Conservation (phyloP, 805 yeast genomes). For the Naumovozyma castellii region DNA sequence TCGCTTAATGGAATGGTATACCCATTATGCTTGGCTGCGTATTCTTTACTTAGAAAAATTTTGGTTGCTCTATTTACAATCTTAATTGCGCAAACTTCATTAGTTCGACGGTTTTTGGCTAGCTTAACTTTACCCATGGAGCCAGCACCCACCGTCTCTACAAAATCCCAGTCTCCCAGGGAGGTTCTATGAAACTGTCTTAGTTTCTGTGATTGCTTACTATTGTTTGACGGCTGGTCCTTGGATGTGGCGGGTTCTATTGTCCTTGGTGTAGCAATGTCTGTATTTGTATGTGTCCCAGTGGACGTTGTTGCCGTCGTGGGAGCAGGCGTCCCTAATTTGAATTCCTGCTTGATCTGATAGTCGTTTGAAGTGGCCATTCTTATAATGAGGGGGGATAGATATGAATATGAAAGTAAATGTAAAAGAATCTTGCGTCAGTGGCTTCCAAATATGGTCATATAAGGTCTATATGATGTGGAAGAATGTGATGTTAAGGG, state of each 20-base stretch:
- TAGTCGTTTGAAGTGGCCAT: neutral
- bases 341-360: neutral
- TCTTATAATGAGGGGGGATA: neutral
- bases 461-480: no score
- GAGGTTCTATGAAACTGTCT: conserved; percentile 66
- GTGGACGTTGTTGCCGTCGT: neutral
- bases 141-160: conserved; percentile 95
- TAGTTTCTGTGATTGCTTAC: neutral
- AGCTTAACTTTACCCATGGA: conserved; percentile 98
- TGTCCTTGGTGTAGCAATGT: neutral
- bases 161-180: conserved; percentile 95
- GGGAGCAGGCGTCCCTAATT: neutral
- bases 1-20: neutral
- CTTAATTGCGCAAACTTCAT: conserved; percentile 83
- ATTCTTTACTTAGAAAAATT: conserved; percentile 65
- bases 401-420: no score
- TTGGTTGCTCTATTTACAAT: conserved; percentile 87
- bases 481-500: no score
- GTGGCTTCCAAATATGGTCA: no score
- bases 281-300: neutral
- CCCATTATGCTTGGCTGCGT: conserved; percentile 45
- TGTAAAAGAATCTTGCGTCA: no score
- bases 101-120: conserved; percentile 76
- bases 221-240: neutral
- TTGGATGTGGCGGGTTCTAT: neutral